Conservation (phyloP, 306 rosid genomes). For the Glycyrrhiza uralensis region DNA sequence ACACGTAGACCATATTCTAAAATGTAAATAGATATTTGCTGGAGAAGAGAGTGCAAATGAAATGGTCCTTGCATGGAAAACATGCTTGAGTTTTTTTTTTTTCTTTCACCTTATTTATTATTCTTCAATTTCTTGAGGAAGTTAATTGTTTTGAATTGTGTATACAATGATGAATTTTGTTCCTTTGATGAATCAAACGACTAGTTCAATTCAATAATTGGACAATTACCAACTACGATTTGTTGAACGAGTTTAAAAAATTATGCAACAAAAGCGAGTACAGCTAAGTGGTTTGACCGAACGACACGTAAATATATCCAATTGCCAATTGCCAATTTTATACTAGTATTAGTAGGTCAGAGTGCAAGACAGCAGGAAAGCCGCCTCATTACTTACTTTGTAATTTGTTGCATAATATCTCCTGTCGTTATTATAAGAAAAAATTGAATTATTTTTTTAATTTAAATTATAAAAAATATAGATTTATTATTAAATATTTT, state of each 20-base stretch:
- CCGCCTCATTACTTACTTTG: not conserved
- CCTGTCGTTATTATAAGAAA: no score
- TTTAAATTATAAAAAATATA: no score
- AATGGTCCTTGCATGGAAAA: constrained; percentile 23
- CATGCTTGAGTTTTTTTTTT: constrained; percentile 6
- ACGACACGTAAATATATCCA: constrained; percentile 13
- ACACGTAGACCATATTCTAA: not conserved
- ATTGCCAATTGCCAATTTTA: not conserved
- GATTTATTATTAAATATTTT: no score
- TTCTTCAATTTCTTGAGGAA: not conserved
- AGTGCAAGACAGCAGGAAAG: constrained; percentile 20
- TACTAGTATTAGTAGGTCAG: not conserved
- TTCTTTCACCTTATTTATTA: not conserved
- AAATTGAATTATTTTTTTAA: no score
- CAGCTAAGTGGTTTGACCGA: constrained; percentile 47
- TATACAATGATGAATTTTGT: constrained; percentile 15
- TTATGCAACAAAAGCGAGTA: constrained; percentile 23
- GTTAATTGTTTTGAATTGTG: constrained; percentile 36
- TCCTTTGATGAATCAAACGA: not conserved
- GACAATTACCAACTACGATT: constrained; percentile 32
- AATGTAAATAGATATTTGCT: constrained; percentile 43
- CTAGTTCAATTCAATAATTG: constrained; percentile 19
- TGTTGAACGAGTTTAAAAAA: constrained; percentile 7
- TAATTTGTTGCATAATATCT: not conserved
- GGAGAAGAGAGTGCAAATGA: not conserved